These are phyloP conservation scores for Sporothrix globosa DNA, from an alignment of 2,329 filamentous ascomycete species.

Conservation along the genomic window DNA sequence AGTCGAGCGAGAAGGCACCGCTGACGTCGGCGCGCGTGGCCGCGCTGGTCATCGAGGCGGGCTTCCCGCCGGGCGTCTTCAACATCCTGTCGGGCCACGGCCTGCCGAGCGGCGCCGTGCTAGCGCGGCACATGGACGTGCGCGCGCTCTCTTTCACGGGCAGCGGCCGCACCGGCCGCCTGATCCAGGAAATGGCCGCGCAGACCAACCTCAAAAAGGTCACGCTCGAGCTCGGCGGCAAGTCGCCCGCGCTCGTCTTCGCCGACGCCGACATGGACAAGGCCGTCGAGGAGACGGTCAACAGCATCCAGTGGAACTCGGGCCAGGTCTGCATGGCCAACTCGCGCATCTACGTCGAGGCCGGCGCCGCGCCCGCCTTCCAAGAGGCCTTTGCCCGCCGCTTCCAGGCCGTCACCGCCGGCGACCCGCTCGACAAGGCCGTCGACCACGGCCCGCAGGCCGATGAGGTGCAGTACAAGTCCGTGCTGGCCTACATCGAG, in stretches of 20 bases:
- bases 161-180: slow-evolving; percentile 60
- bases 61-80: slow-evolving; percentile 70
- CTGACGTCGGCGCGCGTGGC: slow-evolving; percentile 61
- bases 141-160: slow-evolving; percentile 68
- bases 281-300: slow-evolving; percentile 54
- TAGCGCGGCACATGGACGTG: slow-evolving; percentile 44
- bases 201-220: slow-evolving; percentile 64
- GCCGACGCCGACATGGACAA: slow-evolving; percentile 61
- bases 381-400: slow-evolving; percentile 50
- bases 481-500: slow-evolving; percentile 46
- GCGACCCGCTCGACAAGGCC: slow-evolving; percentile 43
- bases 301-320: slow-evolving; percentile 48
- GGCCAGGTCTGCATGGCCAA: slow-evolving; percentile 57
- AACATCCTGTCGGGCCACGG: slow-evolving; percentile 70
- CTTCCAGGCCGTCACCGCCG: slow-evolving; percentile 46
- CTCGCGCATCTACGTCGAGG: slow-evolving; percentile 52
- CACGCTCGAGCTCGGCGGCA: slow-evolving; percentile 63
- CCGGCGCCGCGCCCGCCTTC: slow-evolving; percentile 39
- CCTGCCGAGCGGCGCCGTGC: slow-evolving; percentile 35
- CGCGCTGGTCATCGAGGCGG: slow-evolving; percentile 65
- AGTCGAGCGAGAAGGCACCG: slow-evolving; percentile 62
- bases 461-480: slow-evolving; percentile 50
- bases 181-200: slow-evolving; percentile 64
- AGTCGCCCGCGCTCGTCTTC: slow-evolving; percentile 63
- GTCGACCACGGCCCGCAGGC: slow-evolving; percentile 51